Percentiles rank a stretch among this genome's conserved stretches.
These are phyloP conservation scores for Leccinum griseonigrum DNA, from an alignment of 1,284 basidiomycete species.

Conservation along the genomic window DNA sequence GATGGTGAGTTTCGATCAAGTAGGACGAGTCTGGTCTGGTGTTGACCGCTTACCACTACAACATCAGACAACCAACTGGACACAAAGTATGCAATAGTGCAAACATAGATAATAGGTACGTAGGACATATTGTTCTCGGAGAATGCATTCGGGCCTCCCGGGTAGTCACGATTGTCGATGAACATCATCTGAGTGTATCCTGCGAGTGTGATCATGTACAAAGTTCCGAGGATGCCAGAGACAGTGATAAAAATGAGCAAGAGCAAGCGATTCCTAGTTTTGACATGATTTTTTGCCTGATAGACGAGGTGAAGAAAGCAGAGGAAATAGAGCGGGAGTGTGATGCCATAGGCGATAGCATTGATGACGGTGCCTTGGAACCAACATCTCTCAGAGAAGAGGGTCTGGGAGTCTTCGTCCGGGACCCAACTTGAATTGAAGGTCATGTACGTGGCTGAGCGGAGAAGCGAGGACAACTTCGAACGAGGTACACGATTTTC, in stretches of 20 bases:
- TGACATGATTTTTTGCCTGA: not conserved
- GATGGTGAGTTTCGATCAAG: not conserved
- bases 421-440: not conserved
- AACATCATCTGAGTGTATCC: not conserved
- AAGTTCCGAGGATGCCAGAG: not conserved
- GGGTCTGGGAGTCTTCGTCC: not conserved
- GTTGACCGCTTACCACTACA: not conserved
- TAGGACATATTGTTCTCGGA: not conserved
- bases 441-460: no score
- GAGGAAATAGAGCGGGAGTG: no score
- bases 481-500: no score
- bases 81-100: not conserved
- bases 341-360: not conserved
- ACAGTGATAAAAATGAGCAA: not conserved
- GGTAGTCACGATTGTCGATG: not conserved
- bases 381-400: not conserved
- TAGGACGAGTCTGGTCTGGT: not conserved
- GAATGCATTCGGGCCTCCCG: not conserved
- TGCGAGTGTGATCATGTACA: not conserved
- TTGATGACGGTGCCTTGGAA: not conserved
- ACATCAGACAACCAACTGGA: not conserved
- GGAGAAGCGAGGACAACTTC: no score
- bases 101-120: not conserved
- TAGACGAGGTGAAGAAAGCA: not conserved
- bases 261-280: not conserved